Base-by-base conservation (phyloP, 2,329 filamentous ascomycete species). In the Dactylellina sp. region DNA sequence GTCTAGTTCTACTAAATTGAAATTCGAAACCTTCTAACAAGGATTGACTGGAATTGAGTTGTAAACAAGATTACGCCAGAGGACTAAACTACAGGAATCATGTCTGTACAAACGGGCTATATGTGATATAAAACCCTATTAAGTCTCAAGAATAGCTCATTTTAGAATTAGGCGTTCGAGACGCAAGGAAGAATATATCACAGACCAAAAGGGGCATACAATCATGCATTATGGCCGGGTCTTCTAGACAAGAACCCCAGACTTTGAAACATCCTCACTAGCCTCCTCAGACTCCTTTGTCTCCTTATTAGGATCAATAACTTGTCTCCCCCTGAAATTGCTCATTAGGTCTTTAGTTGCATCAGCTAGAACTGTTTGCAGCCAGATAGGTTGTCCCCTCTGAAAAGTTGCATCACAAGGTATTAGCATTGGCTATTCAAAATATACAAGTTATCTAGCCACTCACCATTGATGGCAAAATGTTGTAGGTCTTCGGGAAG, bases 401-500 rank as follows among this genome's bases (percentile, higher is more conserved):
- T 76, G 56, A 16, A 55, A 4, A 25, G 20, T 42, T 2, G 16
- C 4, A 42, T n/a, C 6, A 7, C 18, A 14, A 35, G 7, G 14
- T 22, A 42, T 53, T 40, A 49, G 32, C 35, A 14, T 28, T 1
- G 7, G 1, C 28, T 35, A n/a, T 22, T 4, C 22, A 6, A 11
- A 22, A 11, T 35, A 44, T 12, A 18, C 12, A 32, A 12, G 28
- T 9, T n/a, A 53, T 9, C 4, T 18, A 4, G 7, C 18, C 46
- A 65, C 71, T 75, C 25, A 83, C 25, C 68, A 87, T 78, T 39
- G 83, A 81, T 62, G 83, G 76, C 47, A 86, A 76, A 1, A 80
- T 62, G 2, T 77, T 77, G 1, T 81, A 83, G 28, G 84, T 81
- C 1, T 80, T 82, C 0, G 89, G 89, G 60, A 87, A 46, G 20